A percentile compares a stretch with the other conserved stretches of the same genome.
Conservation (phyloP, 2,329 filamentous ascomycete genomes). For the Ceratocystis ficicola region DNA sequence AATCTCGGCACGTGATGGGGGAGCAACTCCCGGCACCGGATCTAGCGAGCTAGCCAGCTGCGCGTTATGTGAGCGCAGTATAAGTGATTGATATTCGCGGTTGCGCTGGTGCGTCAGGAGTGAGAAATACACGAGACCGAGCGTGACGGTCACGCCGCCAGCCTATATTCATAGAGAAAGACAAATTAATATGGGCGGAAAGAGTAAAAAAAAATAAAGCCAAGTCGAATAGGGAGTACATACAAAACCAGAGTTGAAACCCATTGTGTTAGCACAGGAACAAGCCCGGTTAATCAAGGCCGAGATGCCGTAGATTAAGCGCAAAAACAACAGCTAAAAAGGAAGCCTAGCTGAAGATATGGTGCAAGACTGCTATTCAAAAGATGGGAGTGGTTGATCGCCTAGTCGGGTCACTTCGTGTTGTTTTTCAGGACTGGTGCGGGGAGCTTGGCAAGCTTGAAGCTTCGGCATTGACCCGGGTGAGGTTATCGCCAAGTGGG, state of each 20-base stretch:
- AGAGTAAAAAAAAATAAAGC: not conserved
- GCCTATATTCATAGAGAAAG: slow-evolving; percentile 38
- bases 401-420: not conserved
- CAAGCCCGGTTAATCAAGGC: not conserved
- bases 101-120: slow-evolving; percentile 57
- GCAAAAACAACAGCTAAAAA: not conserved
- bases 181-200: not conserved
- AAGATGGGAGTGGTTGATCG: not conserved
- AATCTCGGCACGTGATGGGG: slow-evolving; percentile 40
- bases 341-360: not conserved
- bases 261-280: slow-evolving; percentile 39
- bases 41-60: slow-evolving; percentile 43
- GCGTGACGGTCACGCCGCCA: slow-evolving; percentile 63
- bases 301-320: not conserved
- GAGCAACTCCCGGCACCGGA: slow-evolving; percentile 36
- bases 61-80: slow-evolving; percentile 45
- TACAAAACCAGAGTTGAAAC: slow-evolving; percentile 65
- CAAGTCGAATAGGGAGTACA: slow-evolving; percentile 26
- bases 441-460: slow-evolving; percentile 3
- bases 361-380: not conserved
- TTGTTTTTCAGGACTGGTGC: not conserved
- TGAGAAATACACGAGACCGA: slow-evolving; percentile 60
- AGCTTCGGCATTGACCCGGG: not conserved
- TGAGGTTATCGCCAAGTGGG: slow-evolving; percentile 2
- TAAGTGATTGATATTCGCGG: slow-evolving; percentile 46